These are phyloP conservation scores for Lichtheimia hyalospora DNA, from an alignment of 371 early-diverging fungal species.

Conservation along the genomic window DNA sequence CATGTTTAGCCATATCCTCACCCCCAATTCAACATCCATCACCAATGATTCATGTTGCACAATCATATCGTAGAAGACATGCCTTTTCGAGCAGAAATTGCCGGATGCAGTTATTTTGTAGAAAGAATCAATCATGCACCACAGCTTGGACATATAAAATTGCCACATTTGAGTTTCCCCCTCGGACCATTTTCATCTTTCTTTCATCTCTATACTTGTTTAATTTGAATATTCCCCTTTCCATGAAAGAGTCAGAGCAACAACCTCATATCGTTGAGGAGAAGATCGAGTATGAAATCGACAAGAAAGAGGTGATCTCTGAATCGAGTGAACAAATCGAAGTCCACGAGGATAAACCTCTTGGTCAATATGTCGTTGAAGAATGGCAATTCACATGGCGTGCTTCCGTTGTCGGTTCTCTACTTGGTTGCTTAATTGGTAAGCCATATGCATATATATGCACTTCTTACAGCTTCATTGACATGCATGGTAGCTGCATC, in stretches of 20 bases:
- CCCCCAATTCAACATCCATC: too few species aligned
- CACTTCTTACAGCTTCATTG: not conserved
- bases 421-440: constrained; percentile 69
- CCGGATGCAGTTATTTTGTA: not conserved
- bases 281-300: constrained; percentile 23
- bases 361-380: constrained; percentile 16
- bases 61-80: too few species aligned
- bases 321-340: constrained; percentile 26
- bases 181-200: too few species aligned
- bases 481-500: constrained; percentile 45
- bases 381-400: constrained; percentile 62
- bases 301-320: constrained; percentile 8
- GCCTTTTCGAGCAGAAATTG: constrained; percentile 9
- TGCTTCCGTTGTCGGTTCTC: constrained; percentile 63
- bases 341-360: constrained; percentile 7
- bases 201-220: too few species aligned
- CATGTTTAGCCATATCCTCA: too few species aligned
- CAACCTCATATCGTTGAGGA: not conserved
- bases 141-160: too few species aligned
- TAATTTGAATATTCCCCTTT: not conserved
- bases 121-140: too few species aligned
- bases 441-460: constrained; percentile 6
- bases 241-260: not conserved
- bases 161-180: too few species aligned
- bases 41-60: too few species aligned